Evolutionary conservation across 768 basidiomycete genomes (phyloP), one percentile per base, ranked within the genome.

Genomic region (Steccherinum ochraceum): DNA sequence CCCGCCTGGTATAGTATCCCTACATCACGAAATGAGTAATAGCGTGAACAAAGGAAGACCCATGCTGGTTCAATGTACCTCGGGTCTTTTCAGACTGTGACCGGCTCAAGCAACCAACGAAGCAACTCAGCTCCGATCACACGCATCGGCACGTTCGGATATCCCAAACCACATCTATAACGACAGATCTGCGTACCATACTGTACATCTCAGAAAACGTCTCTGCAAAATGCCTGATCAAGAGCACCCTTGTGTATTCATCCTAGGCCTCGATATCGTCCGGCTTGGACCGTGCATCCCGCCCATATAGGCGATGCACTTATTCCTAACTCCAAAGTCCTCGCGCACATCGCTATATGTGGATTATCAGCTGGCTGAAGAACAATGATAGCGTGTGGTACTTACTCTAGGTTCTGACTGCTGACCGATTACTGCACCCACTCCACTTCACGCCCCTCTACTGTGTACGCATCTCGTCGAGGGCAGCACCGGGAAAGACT

Each of bases 291-390:
- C 5, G 86, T 91, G 57, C 92, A 89, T 10, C 82, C 95, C 1
- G 87, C 94, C 95, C 95, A 98, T 19, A 62, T 94, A 96, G 18
- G 93, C 95, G 25, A 97, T 79, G 60, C 87, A 83, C 64, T 83
- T 86, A 69, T 97, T 98, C 24, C 81, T 79, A 76, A 95, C 85
- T 0, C 92, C 91, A 41, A 97, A 70, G 3, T 89, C 82, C 35
- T 91, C 86, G 25, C 90, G 84, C 13, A 89, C 67, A 63, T 89
- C 89, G 40, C 63, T 64, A 35, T 26, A 30, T 1, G 23, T 13
- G 10, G 13, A 21, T 18, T 30, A 42, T 5, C 21, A n/a, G 13
- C 13, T 18, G 16, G 4, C 24, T 41, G n/a, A 18, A 26, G 21
- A 16, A n/a, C n/a, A n/a, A n/a, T n/a, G n/a, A 43, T 24, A 46